Conservation (phyloP, 2,329 filamentous ascomycete genomes). For the Aspergillus brasiliensis region DNA sequence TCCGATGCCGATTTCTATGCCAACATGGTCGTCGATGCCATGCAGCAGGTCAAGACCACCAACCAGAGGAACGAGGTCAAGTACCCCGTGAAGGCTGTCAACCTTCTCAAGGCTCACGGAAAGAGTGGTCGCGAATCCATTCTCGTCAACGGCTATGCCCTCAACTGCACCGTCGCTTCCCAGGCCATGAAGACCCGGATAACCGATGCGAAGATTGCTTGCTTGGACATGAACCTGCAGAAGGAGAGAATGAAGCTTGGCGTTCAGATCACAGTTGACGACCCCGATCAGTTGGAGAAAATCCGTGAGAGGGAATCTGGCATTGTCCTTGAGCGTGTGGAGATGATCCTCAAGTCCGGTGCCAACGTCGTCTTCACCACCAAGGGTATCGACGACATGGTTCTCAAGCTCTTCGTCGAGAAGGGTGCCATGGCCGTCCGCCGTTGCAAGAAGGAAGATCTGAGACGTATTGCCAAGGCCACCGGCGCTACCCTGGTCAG, state of each 20-base stretch:
- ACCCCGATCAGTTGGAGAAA: constrained; percentile 95
- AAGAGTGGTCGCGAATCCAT: constrained; percentile 87
- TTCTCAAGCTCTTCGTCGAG: constrained; percentile 92
- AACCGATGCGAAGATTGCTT: constrained; percentile 92
- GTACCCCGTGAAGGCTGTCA: constrained; percentile 98
- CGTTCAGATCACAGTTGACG: constrained; percentile 96
- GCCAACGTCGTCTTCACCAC: constrained; percentile 96
- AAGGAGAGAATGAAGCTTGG: constrained; percentile 99
- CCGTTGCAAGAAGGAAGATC: constrained; percentile 97
- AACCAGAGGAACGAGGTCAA: constrained; percentile 90
- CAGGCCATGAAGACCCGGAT: constrained; percentile 96
- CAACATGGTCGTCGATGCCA: constrained; percentile 95
- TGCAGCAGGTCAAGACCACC: constrained; percentile 88
- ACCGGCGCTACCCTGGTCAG: constrained; percentile 91
- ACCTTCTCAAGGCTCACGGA: constrained; percentile 96
- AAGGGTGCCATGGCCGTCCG: constrained; percentile 93
- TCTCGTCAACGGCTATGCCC: constrained; percentile 90
- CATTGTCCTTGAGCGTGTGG: constrained; percentile 89
- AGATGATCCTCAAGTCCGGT: constrained; percentile 96
- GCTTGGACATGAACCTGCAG: constrained; percentile 96
- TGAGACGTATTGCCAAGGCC: constrained; percentile 92
- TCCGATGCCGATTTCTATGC: constrained; percentile 95
- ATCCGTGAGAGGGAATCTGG: constrained; percentile 90
- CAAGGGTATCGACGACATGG: constrained; percentile 97
- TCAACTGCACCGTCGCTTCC: constrained; percentile 98